phyloP scores from a whole-genome alignment of 1,284 basidiomycete species.

The Trichosporon sp. region DNA sequence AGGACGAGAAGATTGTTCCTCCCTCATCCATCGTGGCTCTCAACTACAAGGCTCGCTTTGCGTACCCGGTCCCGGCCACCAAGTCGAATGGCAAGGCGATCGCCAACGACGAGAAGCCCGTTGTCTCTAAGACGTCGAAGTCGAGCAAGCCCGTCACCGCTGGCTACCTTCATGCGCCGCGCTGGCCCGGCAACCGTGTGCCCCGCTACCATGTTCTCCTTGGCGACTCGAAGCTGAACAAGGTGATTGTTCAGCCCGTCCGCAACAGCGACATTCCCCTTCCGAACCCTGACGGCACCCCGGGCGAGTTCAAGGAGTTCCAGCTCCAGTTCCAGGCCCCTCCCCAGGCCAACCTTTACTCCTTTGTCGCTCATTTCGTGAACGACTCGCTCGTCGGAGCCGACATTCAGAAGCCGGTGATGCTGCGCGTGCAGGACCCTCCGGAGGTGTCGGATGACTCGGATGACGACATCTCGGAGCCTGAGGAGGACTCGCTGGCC shows the following conservation, averaged over 20 bases:
- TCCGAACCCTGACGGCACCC: conserved; percentile 54
- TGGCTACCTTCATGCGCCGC: conserved; percentile 80
- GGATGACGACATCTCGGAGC: conserved; percentile 92
- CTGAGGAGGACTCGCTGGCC: conserved; percentile 88
- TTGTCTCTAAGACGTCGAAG: conserved; percentile 45
- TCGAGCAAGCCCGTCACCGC: conserved; percentile 50
- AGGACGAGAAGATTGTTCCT: conserved; percentile 78
- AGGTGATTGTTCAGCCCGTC: conserved; percentile 84
- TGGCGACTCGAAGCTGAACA: conserved; percentile 82
- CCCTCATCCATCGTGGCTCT: conserved; percentile 87
- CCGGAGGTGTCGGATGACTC: conserved; percentile 56
- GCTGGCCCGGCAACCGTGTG: conserved; percentile 79
- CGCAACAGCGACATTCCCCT: conserved; percentile 75
- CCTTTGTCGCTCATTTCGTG: conserved; percentile 79
- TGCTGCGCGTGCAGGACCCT: conserved; percentile 72
- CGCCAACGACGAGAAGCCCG: conserved; percentile 26
- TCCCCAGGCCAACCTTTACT: conserved; percentile 72
- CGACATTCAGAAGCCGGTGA: conserved; percentile 66
- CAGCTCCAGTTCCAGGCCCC: conserved; percentile 95
- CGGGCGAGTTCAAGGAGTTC: conserved; percentile 69
- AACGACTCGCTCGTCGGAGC: conserved; percentile 86
- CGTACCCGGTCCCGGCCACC: conserved; percentile 23
- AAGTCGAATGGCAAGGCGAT: conserved; percentile 11
- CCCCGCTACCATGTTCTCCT: conserved; percentile 88
- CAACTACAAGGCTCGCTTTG: conserved; percentile 59